Evolutionary conservation across 2,329 filamentous ascomycete genomes (phyloP), one percentile per base, ranked within the genome.

Genomic region (Talaromyces sp.): DNA sequence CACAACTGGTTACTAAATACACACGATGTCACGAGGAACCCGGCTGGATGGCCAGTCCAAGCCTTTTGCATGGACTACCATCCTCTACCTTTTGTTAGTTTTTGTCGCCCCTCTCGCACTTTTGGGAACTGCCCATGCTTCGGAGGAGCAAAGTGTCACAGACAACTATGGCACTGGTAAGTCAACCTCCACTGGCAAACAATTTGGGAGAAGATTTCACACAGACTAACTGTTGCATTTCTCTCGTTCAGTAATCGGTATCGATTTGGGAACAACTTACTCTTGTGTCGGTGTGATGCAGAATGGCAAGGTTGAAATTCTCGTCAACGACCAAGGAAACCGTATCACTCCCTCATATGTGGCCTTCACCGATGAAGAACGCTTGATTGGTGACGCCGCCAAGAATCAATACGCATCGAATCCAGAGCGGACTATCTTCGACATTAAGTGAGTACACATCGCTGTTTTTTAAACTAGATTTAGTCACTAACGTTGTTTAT

Each of bases 261-360:
- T 96, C 79, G 91, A 96, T 87, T 78, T 96, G 73, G 91, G 91
- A 79, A 96, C 91, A 54, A 96, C 91, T 65, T 85, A 85, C 75
- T 84, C 82, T 70, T 96, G 91, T 78, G 91, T 96, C 69, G 91
- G 89, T 88, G 90, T 96, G 75, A 96, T 96, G 91, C 88, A 92
- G 75, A 89, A 91, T 75, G 91, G 91, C 75, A 94, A 93, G 79
- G 91, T 96, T 67, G 91, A 96, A 73, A 96, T 96, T 80, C 83
- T 96, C 68, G 89, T 90, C 78, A 96, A 96, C 82, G 91, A 96
- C 78, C 91, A 96, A 82, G 91, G 91, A 82, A 91, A 96, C 85
- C 89, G 91, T 81, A 96, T 96, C 68, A 96, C 91, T 69, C 91
- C 91, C 57, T 96, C 91, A 64, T 96, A 94, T 78, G 91, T 96